phyloP scores from a whole-genome alignment of 768 basidiomycete species.

The Lactifluus rugatus region DNA sequence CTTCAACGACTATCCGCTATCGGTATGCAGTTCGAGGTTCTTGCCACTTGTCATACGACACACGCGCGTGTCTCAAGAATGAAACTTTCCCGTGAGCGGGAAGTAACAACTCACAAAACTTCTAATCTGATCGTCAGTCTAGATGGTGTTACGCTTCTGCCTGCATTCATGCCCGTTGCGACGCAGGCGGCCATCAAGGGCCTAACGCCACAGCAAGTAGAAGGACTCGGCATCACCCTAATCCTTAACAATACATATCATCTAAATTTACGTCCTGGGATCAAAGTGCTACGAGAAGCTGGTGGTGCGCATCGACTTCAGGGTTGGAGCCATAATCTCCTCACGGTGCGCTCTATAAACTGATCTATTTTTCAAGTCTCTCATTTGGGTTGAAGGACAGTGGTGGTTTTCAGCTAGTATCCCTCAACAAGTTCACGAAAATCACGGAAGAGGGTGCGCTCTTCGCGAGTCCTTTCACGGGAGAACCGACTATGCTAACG shows the following conservation, averaged over 20 bases:
- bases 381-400: slow-evolving; percentile 48
- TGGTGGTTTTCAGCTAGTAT: slow-evolving; percentile 84
- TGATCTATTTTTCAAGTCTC: not conserved
- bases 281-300: slow-evolving; percentile 56
- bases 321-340: slow-evolving; percentile 76
- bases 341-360: slow-evolving; percentile 45
- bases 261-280: slow-evolving; percentile 76
- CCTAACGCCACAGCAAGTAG: slow-evolving; percentile 75
- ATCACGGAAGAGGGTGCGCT: slow-evolving; percentile 86
- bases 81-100: slow-evolving; percentile 62
- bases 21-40: slow-evolving; percentile 72
- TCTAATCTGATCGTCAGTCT: slow-evolving; percentile 7
- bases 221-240: slow-evolving; percentile 70
- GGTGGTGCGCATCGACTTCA: slow-evolving; percentile 89
- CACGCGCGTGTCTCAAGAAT: slow-evolving; percentile 78
- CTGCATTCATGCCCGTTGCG: slow-evolving; percentile 91
- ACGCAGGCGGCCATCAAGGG: slow-evolving; percentile 92
- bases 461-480: slow-evolving; percentile 77
- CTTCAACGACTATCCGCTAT: slow-evolving; percentile 34
- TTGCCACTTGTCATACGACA: slow-evolving; percentile 75
- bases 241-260: slow-evolving; percentile 90
- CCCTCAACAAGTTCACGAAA: slow-evolving; percentile 71
- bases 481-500: slow-evolving; percentile 81
- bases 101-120: not conserved
- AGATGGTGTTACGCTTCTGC: slow-evolving; percentile 78